Percentiles rank a stretch among this genome's conserved stretches.
Conservation (phyloP, 257 asterid species). For the Penstemon newberryi region DNA sequence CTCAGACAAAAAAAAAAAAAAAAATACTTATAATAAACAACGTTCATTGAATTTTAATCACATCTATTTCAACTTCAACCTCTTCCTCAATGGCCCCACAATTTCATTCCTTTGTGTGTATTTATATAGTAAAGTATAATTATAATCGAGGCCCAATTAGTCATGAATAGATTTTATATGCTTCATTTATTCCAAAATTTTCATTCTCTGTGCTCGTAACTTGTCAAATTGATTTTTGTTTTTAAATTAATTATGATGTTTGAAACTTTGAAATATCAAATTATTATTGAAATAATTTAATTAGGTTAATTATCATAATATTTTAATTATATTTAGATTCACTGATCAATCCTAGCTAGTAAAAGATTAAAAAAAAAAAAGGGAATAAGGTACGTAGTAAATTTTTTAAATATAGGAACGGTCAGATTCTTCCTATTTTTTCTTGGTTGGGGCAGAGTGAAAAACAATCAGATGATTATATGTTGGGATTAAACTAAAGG, state of each 20-base stretch:
- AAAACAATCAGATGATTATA: slow-evolving; percentile 3
- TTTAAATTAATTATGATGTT: too few species aligned
- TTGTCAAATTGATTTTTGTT: too few species aligned
- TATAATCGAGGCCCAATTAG: background rate
- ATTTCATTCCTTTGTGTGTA: too few species aligned
- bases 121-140: too few species aligned
- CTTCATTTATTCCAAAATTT: background rate
- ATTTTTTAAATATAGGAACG: background rate
- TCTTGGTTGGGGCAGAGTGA: background rate
- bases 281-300: too few species aligned
- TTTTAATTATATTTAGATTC: too few species aligned
- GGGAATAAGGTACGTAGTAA: too few species aligned
- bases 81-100: background rate
- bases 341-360: background rate
- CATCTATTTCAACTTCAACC: slow-evolving; percentile 19
- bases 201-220: too few species aligned
- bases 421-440: background rate
- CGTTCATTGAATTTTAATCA: slow-evolving; percentile 25
- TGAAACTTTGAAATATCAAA: too few species aligned
- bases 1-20: background rate
- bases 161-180: background rate
- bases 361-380: background rate
- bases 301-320: too few species aligned
- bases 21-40: background rate
- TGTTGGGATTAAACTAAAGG: slow-evolving; percentile 18